These are phyloP conservation scores for Penicillium pancosmium DNA, from an alignment of 495 filamentous ascomycete species.

Conservation along the genomic window DNA sequence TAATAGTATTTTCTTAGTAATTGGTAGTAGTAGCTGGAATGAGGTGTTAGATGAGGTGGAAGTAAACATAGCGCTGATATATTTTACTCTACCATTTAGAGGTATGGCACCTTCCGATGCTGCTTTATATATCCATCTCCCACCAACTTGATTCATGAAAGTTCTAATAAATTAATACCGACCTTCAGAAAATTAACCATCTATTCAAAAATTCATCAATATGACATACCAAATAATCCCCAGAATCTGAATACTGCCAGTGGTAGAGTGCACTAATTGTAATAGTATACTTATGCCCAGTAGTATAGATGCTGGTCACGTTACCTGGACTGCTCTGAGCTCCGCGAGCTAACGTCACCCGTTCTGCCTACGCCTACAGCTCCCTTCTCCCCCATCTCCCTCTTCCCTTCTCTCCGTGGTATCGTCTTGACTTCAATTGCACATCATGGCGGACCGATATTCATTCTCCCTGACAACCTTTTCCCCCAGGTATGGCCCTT, in stretches of 20 bases:
- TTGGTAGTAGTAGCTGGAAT: not conserved
- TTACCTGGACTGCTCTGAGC: not conserved
- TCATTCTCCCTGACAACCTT: conserved; percentile 99
- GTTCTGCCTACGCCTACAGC: conserved; percentile 27
- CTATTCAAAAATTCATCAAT: no score
- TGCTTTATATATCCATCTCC: no score
- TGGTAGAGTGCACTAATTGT: no score
- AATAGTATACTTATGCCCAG: not conserved
- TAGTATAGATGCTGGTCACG: not conserved
- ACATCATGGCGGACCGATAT: conserved; percentile 93
- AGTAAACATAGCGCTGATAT: no score
- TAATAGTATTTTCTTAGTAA: not conserved
- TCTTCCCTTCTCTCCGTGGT: not conserved
- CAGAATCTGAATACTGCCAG: no score
- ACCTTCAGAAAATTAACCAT: no score
- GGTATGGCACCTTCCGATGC: no score
- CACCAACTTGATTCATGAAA: no score
- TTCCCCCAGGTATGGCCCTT: conserved; percentile 84
- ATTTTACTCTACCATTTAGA: no score
- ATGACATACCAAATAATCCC: no score
- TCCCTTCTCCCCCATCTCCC: conserved; percentile 12
- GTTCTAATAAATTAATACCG: no score
- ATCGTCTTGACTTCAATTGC: conserved; percentile 3
- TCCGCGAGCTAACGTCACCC: conserved; percentile 4
- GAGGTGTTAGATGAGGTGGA: no score